phyloP scores from a whole-genome alignment of 169 alveolate genomes.

The Cyclospora cayetanensis region DNA sequence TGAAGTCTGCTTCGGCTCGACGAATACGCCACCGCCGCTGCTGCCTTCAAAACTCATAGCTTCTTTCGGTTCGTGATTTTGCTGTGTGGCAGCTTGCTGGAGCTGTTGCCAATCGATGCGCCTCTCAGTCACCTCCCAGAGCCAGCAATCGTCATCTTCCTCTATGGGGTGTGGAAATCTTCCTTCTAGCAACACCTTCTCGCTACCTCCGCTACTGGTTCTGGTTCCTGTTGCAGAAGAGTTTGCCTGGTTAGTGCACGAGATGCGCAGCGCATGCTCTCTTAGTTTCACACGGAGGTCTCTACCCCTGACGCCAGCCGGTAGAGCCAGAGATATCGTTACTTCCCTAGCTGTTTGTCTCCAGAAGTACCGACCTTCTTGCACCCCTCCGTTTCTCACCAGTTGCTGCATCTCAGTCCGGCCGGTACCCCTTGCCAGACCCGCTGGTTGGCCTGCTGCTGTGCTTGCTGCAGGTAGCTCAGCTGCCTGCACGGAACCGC shows the following conservation, averaged over 20 bases:
- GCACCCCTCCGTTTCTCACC: slow-evolving; percentile 60
- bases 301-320: slow-evolving; percentile 43
- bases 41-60: neutral
- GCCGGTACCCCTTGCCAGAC: neutral
- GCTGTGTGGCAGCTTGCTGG: neutral
- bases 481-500: slow-evolving; percentile 49
- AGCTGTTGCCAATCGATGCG: slow-evolving; percentile 59
- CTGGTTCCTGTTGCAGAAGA: neutral
- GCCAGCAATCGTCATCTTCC: slow-evolving; percentile 62
- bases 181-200: slow-evolving; percentile 18
- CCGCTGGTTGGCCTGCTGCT: neutral
- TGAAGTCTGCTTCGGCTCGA: neutral
- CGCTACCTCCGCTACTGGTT: slow-evolving; percentile 22
- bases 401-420: slow-evolving; percentile 10
- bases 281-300: slow-evolving; percentile 35
- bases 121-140: slow-evolving; percentile 63
- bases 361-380: slow-evolving; percentile 57
- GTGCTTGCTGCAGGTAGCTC: slow-evolving; percentile 31
- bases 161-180: slow-evolving; percentile 63
- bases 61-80: neutral
- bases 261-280: slow-evolving; percentile 7
- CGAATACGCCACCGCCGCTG: neutral
- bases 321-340: slow-evolving; percentile 21
- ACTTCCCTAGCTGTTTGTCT: slow-evolving; percentile 60
- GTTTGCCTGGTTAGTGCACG: neutral